phyloP scores from a whole-genome alignment of 768 basidiomycete species.

The Lactarius quietus region DNA sequence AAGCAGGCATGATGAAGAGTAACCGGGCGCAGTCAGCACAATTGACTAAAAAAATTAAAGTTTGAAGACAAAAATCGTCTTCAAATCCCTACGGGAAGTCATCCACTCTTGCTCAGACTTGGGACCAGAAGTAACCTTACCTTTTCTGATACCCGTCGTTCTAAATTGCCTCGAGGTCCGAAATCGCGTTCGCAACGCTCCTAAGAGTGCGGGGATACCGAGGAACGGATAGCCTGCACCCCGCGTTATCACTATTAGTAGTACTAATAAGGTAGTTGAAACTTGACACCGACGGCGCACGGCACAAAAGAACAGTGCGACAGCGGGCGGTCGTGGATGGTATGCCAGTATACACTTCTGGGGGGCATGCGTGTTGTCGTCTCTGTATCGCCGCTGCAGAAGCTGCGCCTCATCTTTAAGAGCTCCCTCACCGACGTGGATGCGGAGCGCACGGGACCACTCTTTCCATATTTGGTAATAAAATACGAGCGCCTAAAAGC shows the following conservation, averaged over 20 bases:
- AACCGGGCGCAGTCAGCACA: no score
- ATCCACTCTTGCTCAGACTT: no score
- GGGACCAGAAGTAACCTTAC: no score
- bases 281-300: constrained; percentile 1
- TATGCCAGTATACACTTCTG: background rate
- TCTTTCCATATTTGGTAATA: constrained; percentile 11
- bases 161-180: background rate
- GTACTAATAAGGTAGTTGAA: background rate
- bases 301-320: background rate
- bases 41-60: no score
- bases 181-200: background rate
- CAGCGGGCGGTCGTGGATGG: background rate
- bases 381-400: constrained; percentile 2
- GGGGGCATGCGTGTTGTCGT: background rate
- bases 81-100: no score
- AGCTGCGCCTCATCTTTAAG: background rate
- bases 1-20: no score
- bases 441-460: background rate
- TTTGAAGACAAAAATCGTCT: no score
- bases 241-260: background rate
- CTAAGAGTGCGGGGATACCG: constrained; percentile 1
- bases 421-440: background rate
- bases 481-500: background rate
- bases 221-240: background rate
- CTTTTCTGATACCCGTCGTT: background rate